Base-by-base conservation (phyloP, 805 yeast species). In the Starmera pachycereana region DNA sequence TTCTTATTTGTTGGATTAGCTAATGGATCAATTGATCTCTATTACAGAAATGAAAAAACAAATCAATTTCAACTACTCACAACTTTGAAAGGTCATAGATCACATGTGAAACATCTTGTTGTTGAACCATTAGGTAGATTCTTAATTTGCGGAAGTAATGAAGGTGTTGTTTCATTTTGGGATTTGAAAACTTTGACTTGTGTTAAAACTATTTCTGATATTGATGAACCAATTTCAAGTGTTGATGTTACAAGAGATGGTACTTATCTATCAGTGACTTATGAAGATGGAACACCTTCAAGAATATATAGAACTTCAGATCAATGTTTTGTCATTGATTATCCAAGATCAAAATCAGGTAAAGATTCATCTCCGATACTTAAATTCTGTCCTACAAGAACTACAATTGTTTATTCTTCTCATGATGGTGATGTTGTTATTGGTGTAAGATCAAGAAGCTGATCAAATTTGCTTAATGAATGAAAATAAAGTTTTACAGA, bases 91-190 rank as follows among this genome's bases (percentile, higher is more conserved):
- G 72, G 72, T 1, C 84, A 78, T 48, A 61, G 74, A 33, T 69
- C 79, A 1, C 59, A 77, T 1, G 66, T 73, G 4, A 66, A 72
- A 3, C 50, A 69, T 28, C 42, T 76, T 12, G 58, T 59, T 13
- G 55, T 75, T 38, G 82, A 76, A 48, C 78, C 80, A 4, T 51
- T 64, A 37, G 86, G 81, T 0, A 48, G 58, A 18, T 70, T 55
- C 46, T 41, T 80, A 10, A 68, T 71, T 3, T 69, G 68, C 2
- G 86, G 83, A 0, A 63, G 79, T 14, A 69, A 67, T 40, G 83
- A 76, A 44, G 82, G 82, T 22, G 63, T 71, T 14, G 66, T 74
- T 7, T 65, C 76, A 14, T 32, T 74, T 10, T 76, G 80, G 79
- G 60, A 63, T 32, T 52, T 69, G 8, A 43, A 52, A 2, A 61